Base-by-base conservation (phyloP, 129 eudicot genomes). In the Flaveria bidentis region DNA sequence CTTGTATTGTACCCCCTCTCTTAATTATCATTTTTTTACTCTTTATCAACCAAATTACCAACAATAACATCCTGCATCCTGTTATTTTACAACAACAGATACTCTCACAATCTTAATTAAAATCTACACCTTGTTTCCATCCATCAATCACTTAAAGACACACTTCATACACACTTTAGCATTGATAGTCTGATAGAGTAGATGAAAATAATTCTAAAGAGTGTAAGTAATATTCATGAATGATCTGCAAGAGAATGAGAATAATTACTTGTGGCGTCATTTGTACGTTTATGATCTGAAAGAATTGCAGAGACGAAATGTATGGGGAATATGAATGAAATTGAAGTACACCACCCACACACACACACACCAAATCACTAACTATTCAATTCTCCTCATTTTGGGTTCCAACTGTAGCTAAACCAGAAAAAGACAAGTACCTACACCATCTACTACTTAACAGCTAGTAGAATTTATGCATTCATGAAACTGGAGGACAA, bases 251-350 rank as follows among this genome's bases (percentile, higher is more conserved):
- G 55, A 4, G 15, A 62, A 1, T 49, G 56, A 58, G 33, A 23
- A 15, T 58, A 73, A 47, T 55, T 17, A 73, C 44, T 23, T 41
- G 17, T 50, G 52, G 60, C 33, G 6, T 47, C 9, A 70, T 22
- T 26, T 78, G 77, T 78, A 78, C 82, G 82, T 80, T 80, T 80
- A 56, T 73, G 84, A 80, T 74, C 75, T 44, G 79, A 26, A 67
- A 55, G 79, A 73, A 73, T 80, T 57, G 42, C 84, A 80, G 84
- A 80, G 64, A 80, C 75, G 79, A 66, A 67, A 55, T 80, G 63
- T 66, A 66, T 80, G 79, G 63, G 62, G 58, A 74, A 30, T 47
- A 44, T 12, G 46, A 50, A 44, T 12, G 46, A 50, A 50, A 49
- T 17, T 17, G 25, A 53, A 73, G 78, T 80, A 66, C 70, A 73